Conservation (phyloP, 2,329 filamentous ascomycete species). For the Penicillium sp. region DNA sequence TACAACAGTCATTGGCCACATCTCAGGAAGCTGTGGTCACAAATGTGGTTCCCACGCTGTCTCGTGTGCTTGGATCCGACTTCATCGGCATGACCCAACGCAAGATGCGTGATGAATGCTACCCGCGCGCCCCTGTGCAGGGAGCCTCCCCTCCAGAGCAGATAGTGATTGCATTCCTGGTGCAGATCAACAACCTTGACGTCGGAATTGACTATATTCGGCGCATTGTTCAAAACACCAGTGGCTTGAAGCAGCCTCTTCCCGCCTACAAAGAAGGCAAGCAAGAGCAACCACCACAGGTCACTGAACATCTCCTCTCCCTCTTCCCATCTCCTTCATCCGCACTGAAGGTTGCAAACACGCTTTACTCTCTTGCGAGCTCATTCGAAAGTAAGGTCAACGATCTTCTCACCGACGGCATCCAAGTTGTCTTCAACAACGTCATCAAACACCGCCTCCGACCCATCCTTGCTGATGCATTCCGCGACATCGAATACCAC, state of each 20-base stretch:
- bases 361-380: constrained; percentile 67
- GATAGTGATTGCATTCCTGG: constrained; percentile 83
- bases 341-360: constrained; percentile 65
- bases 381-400: constrained; percentile 75
- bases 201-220: constrained; percentile 86
- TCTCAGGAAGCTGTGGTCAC: constrained; percentile 76
- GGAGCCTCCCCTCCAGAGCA: constrained; percentile 84
- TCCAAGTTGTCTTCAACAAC: constrained; percentile 82
- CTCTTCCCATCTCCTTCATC: constrained; percentile 82
- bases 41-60: constrained; percentile 74
- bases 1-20: constrained; percentile 83
- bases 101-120: constrained; percentile 95
- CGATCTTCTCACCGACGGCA: constrained; percentile 80
- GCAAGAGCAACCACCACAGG: constrained; percentile 20
- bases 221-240: constrained; percentile 74
- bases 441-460: constrained; percentile 83
- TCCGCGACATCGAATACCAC: constrained; percentile 87
- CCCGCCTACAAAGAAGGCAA: constrained; percentile 1
- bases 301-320: constrained; percentile 51
- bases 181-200: constrained; percentile 94
- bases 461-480: constrained; percentile 81
- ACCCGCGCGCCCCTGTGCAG: constrained; percentile 75
- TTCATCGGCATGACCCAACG: constrained; percentile 97
- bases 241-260: constrained; percentile 43
- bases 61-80: constrained; percentile 78